These are phyloP conservation scores for Leccinum griseonigrum DNA, from an alignment of 1,284 basidiomycete species.

Conservation along the genomic window DNA sequence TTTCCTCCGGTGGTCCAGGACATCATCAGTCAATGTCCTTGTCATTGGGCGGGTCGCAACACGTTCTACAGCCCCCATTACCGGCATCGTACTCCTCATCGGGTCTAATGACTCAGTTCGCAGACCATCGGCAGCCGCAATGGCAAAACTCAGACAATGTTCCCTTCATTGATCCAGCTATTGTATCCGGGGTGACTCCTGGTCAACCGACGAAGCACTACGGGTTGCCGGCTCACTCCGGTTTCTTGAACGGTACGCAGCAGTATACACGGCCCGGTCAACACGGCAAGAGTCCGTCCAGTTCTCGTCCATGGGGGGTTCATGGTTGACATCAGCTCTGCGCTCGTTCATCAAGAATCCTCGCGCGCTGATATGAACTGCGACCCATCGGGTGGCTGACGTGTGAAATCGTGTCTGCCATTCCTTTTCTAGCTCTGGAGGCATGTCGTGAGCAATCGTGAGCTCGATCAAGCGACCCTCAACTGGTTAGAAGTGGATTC, in stretches of 20 bases:
- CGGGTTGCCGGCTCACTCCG: constrained; percentile 5
- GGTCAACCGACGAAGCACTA: constrained; percentile 6
- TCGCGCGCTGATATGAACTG: constrained; percentile 4
- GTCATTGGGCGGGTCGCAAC: constrained; percentile 10
- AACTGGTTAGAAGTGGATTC: background rate
- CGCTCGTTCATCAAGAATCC: background rate
- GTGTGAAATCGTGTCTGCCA: constrained; percentile 4
- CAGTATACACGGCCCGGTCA: constrained; percentile 18
- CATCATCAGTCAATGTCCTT: constrained; percentile 20
- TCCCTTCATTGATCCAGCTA: constrained; percentile 23
- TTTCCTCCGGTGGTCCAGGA: constrained; percentile 10
- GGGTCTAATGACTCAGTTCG: constrained; percentile 7
- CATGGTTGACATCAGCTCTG: constrained; percentile 21
- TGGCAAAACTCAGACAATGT: constrained; percentile 10
- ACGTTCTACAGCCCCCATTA: constrained; percentile 12
- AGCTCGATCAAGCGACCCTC: constrained; percentile 4
- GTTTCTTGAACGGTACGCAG: constrained; percentile 13
- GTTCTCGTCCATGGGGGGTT: constrained; percentile 26
- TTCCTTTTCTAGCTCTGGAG: constrained; percentile 1
- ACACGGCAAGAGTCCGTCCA: constrained; percentile 20
- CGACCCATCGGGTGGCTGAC: constrained; percentile 11
- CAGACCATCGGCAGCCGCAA: constrained; percentile 17
- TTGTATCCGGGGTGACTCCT: constrained; percentile 16
- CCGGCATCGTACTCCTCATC: constrained; percentile 13
- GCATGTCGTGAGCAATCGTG: constrained; percentile 6